Conservation (phyloP, 352 stramenopile species). For the Phytophthora litchii region DNA sequence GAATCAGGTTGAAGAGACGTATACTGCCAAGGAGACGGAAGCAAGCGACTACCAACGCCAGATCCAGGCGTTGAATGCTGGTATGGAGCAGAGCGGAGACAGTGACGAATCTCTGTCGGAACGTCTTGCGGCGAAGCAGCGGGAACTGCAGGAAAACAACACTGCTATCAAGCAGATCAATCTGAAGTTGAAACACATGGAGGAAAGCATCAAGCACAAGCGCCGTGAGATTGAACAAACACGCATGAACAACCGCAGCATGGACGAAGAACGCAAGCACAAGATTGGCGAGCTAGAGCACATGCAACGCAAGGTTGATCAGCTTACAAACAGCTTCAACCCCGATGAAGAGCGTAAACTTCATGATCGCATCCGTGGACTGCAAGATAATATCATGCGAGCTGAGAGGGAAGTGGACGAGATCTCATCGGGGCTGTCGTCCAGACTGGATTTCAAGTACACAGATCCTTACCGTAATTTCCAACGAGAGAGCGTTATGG, state of each 20-base stretch:
- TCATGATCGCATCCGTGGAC: slow-evolving; percentile 56
- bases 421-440: slow-evolving; percentile 92
- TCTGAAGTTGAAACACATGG: slow-evolving; percentile 94
- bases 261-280: slow-evolving; percentile 71
- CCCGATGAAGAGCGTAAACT: slow-evolving; percentile 74
- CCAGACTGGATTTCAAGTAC: slow-evolving; percentile 97
- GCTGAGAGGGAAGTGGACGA: slow-evolving; percentile 92
- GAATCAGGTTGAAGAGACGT: slow-evolving; percentile 50
- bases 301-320: slow-evolving; percentile 57
- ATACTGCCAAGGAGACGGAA: slow-evolving; percentile 63
- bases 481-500: slow-evolving; percentile 96
- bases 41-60: slow-evolving; percentile 79
- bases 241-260: slow-evolving; percentile 73
- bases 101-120: slow-evolving; percentile 82
- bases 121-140: slow-evolving; percentile 75
- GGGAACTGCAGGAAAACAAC: slow-evolving; percentile 78
- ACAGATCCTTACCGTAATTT: slow-evolving; percentile 95
- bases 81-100: slow-evolving; percentile 78
- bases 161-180: slow-evolving; percentile 91
- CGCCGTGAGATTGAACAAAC: slow-evolving; percentile 72
- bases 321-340: slow-evolving; percentile 77
- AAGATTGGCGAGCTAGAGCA: slow-evolving; percentile 71
- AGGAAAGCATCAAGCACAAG: slow-evolving; percentile 85
- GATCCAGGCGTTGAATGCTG: slow-evolving; percentile 88
- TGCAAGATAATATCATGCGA: slow-evolving; percentile 69